phyloP scores from a whole-genome alignment of 305 asterid species.

The Fraxinus floribunda region DNA sequence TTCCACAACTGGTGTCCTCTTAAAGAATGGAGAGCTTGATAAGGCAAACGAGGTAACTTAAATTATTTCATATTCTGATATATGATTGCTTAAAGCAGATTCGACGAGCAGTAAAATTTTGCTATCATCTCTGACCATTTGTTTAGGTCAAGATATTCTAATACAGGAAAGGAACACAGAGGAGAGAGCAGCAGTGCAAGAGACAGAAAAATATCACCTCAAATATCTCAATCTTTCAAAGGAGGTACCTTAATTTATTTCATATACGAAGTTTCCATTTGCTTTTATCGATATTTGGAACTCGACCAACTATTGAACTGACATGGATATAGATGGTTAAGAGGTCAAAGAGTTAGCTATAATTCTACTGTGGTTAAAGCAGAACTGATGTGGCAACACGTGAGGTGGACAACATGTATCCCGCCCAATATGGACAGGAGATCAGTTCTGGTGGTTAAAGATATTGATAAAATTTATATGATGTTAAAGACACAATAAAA shows the following conservation, averaged over 20 bases:
- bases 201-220: slow-evolving; percentile 41
- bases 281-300: background rate
- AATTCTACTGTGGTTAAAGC: background rate
- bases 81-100: background rate
- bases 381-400: background rate
- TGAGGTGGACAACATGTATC: too few species aligned
- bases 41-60: slow-evolving; percentile 53
- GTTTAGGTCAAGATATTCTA: slow-evolving; percentile 44
- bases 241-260: slow-evolving; percentile 36
- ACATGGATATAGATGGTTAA: background rate
- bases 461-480: background rate
- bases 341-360: background rate
- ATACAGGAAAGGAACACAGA: slow-evolving; percentile 32
- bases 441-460: background rate
- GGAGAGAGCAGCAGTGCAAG: slow-evolving; percentile 41
- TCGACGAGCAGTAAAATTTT: background rate
- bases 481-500: background rate
- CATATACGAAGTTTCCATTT: background rate
- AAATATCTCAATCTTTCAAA: slow-evolving; percentile 41
- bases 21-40: slow-evolving; percentile 46
- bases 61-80: background rate
- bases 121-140: background rate
- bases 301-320: background rate
- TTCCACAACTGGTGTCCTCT: slow-evolving; percentile 18
- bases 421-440: background rate